A percentile compares a stretch with the other conserved stretches of the same genome.
These are phyloP conservation scores for Pythium angustatum DNA, from an alignment of 352 stramenopile species.

Conservation along the genomic window DNA sequence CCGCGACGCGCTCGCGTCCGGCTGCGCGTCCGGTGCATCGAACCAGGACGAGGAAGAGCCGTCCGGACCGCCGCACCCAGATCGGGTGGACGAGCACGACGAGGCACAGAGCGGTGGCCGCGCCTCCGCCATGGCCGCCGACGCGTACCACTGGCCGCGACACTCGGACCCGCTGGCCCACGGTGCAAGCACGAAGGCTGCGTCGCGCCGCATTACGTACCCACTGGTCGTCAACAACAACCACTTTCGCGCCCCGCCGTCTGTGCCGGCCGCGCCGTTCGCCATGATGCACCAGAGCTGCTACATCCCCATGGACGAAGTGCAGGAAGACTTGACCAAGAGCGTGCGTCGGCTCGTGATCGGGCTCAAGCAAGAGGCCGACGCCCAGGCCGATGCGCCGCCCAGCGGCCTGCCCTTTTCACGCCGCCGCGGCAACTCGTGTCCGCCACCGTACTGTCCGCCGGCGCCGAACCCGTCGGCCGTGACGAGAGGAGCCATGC, in stretches of 20 bases:
- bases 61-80: neutral
- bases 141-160: constrained; percentile 2
- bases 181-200: neutral
- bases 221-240: constrained; percentile 5
- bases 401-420: constrained; percentile 23
- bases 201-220: constrained; percentile 16
- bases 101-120: too few species aligned
- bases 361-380: constrained; percentile 67
- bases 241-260: neutral
- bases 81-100: neutral
- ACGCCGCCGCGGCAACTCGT: constrained; percentile 69
- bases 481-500: neutral
- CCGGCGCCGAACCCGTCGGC: neutral
- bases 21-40: constrained; percentile 26
- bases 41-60: constrained; percentile 49
- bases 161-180: constrained; percentile 20
- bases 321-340: constrained; percentile 67
- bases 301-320: constrained; percentile 42
- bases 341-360: constrained; percentile 80
- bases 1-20: constrained; percentile 4
- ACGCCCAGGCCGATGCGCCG: constrained; percentile 28
- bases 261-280: neutral
- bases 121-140: too few species aligned
- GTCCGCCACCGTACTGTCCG: constrained; percentile 41
- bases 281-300: constrained; percentile 15